These are phyloP conservation scores for Senna tora DNA, from an alignment of 306 rosid genomes.

Conservation along the genomic window DNA sequence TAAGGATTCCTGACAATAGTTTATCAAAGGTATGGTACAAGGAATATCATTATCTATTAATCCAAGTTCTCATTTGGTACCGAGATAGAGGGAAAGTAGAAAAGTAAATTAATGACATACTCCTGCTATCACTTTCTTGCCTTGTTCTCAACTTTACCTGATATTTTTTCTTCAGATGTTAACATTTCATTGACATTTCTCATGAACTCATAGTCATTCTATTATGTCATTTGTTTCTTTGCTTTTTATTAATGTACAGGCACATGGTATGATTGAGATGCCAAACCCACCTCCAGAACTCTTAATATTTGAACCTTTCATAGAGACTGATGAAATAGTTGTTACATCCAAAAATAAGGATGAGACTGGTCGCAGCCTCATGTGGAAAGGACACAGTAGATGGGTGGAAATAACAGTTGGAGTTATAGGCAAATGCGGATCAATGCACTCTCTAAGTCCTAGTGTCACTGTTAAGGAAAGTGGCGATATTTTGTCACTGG, in stretches of 20 bases:
- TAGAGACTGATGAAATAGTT: constrained; percentile 84
- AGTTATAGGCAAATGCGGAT: constrained; percentile 79
- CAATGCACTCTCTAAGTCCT: constrained; percentile 85
- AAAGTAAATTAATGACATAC: not conserved
- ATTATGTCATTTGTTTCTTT: constrained; percentile 30
- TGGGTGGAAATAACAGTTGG: constrained; percentile 99
- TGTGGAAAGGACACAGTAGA: constrained; percentile 87
- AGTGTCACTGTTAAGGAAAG: constrained; percentile 90
- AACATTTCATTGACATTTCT: constrained; percentile 11
- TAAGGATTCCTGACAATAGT: constrained; percentile 85
- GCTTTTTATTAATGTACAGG: constrained; percentile 46
- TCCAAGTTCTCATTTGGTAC: constrained; percentile 12
- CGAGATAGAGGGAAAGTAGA: not conserved
- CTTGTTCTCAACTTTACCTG: constrained; percentile 13
- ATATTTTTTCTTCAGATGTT: not conserved
- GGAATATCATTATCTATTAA: constrained; percentile 24
- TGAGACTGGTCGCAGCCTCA: constrained; percentile 53
- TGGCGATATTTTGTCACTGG: constrained; percentile 93
- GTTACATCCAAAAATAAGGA: constrained; percentile 57
- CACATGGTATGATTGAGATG: constrained; percentile 90
- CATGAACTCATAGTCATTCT: constrained; percentile 21
- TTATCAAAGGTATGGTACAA: constrained; percentile 72
- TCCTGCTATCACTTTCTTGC: constrained; percentile 11
- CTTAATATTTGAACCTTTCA: constrained; percentile 91
- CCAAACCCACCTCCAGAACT: constrained; percentile 85